Evolutionary conservation across 1,139 yeast genomes (phyloP), one percentile per base, ranked within the genome.

Genomic region (Scheffersomyces cryptocercus): DNA sequence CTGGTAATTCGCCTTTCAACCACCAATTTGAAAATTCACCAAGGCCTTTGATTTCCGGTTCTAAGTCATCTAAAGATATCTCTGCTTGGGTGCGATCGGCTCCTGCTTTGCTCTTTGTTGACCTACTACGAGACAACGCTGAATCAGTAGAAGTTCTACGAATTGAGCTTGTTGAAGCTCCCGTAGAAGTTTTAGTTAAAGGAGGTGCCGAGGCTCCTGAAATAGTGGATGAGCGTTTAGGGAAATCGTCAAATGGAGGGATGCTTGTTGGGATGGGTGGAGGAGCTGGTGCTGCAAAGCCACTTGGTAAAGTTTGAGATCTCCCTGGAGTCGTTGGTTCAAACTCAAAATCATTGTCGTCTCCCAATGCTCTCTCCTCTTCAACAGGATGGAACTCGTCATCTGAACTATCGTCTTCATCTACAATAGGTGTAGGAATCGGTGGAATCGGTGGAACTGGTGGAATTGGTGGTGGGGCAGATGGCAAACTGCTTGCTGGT

Each of bases 1-100:
- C 77, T 1, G 97, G 97, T 9, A 84, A 69, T 4, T 77, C 77
- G 29, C 77, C 73, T 8, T 68, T 68, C 9, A 80, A 55, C 91
- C 91, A 87, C 95, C 95, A 88, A 30, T 65, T 67, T 8, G 75
- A 55, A 3, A 62, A 55, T 4, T 66, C 68, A 20, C 62, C 61
- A 14, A 75, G 57, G 38, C 63, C 63, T 16, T 58, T 62, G 31
- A 71, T 52, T 48, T 72, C 78, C 34, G 46, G 54, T 39, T 68
- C 68, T 35, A 73, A 48, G 3, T 56, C 61, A 8, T 51, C 58
- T 26, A 64, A 45, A 7, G 60, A 53, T 3, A 47, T 29, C 7
- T 65, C 74, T 0, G 77, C 76, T 46, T 62, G 70, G 4, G 58
- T 50, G 35, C 52, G 57, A 35, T 61, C 70, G n/a, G 40, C 42